Conservation (phyloP, 2,329 filamentous ascomycete species). For the Neodidymelliopsis sp. region DNA sequence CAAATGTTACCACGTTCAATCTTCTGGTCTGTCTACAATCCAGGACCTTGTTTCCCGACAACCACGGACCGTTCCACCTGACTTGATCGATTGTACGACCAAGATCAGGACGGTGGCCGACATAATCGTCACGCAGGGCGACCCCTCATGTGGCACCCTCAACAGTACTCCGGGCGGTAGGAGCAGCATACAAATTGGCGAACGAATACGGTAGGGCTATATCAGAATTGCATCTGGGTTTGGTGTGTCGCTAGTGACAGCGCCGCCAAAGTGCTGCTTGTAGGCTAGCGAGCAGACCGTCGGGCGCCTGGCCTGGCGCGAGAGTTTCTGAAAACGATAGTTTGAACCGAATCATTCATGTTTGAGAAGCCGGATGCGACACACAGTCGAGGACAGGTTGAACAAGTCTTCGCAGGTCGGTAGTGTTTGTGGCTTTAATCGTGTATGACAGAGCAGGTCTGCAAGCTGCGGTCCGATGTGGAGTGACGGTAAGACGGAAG, state of each 20-base stretch:
- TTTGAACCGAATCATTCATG: slow-evolving; percentile 13
- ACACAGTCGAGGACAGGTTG: slow-evolving; percentile 28
- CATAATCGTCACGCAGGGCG: slow-evolving; percentile 12
- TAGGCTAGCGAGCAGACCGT: slow-evolving; percentile 14
- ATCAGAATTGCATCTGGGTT: background rate
- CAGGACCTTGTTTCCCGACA: slow-evolving; percentile 19
- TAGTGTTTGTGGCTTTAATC: slow-evolving; percentile 40
- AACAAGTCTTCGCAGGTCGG: slow-evolving; percentile 34
- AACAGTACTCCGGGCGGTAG: background rate
- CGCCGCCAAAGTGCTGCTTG: slow-evolving; percentile 18
- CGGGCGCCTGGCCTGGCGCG: slow-evolving; percentile 22
- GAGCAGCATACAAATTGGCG: background rate
- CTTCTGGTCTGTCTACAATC: slow-evolving; percentile 34
- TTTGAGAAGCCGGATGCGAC: slow-evolving; percentile 24
- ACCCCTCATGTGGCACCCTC: background rate
- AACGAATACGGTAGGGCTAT: background rate
- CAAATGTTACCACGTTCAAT: slow-evolving; percentile 35
- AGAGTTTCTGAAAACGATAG: slow-evolving; percentile 25
- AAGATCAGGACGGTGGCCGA: slow-evolving; percentile 11
- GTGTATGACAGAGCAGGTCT: slow-evolving; percentile 38
- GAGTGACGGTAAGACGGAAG: slow-evolving; percentile 18
- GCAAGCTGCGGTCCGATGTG: slow-evolving; percentile 11
- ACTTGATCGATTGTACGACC: slow-evolving; percentile 17
- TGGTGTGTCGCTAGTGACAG: slow-evolving; percentile 8
- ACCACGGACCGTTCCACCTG: slow-evolving; percentile 15